phyloP scores from a whole-genome alignment of 2,329 filamentous ascomycete species.

The Penicillium italicum region DNA sequence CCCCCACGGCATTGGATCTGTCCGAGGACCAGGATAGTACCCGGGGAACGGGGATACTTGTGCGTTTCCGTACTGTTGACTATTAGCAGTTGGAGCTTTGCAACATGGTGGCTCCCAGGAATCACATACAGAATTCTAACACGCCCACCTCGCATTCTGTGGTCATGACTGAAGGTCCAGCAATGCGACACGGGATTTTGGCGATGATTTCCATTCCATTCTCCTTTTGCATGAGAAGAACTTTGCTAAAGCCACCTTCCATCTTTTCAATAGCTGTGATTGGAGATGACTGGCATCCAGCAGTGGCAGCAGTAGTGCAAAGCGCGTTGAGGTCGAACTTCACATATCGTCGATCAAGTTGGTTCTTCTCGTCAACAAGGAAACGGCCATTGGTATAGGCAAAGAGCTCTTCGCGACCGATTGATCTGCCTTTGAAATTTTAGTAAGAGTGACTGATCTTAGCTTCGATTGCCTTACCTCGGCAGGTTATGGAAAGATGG shows the following conservation, averaged over 20 bases:
- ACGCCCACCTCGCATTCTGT: background rate
- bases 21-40: constrained; percentile 25
- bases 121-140: background rate
- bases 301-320: background rate
- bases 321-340: background rate
- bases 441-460: no score
- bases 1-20: constrained; percentile 32
- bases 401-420: constrained; percentile 19
- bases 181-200: background rate
- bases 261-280: background rate
- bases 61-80: constrained; percentile 17
- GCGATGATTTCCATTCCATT: background rate
- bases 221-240: background rate
- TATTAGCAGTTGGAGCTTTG: constrained; percentile 1
- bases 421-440: no score
- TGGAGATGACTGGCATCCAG: background rate
- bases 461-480: no score
- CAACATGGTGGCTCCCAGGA: constrained; percentile 1
- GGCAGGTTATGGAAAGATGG: no score
- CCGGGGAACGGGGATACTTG: constrained; percentile 25
- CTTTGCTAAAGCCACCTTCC: background rate
- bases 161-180: background rate
- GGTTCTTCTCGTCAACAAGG: background rate
- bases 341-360: background rate
- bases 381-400: background rate